phyloP scores from a whole-genome alignment of 176 grass and related monocot species.

The Alloteropsis semialata region DNA sequence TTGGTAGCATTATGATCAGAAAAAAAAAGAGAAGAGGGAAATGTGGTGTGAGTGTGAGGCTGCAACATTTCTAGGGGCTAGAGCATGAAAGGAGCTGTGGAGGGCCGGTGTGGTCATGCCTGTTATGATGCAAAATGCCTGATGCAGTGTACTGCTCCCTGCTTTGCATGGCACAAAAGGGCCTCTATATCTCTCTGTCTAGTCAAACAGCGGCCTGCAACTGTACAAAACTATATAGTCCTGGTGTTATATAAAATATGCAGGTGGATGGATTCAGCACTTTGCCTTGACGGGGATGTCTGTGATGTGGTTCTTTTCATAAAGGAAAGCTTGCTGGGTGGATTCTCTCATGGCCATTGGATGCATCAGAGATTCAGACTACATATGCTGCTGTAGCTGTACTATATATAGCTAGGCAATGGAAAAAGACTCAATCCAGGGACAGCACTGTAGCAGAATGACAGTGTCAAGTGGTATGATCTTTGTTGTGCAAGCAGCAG shows the following conservation, averaged over 20 bases:
- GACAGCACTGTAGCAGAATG: conserved; percentile 14
- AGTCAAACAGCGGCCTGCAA: conserved; percentile 53
- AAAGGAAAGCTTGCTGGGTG: conserved; percentile 54
- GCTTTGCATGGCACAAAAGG: conserved; percentile 65
- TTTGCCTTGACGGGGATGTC: conserved; percentile 42
- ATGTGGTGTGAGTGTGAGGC: too few species aligned
- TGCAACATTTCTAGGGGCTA: too few species aligned
- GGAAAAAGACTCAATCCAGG: conserved; percentile 1
- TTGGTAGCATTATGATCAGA: conserved; percentile 34
- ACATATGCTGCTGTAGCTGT: conserved; percentile 18
- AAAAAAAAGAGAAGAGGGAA: too few species aligned
- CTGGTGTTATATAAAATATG: conserved; percentile 26
- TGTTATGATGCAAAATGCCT: conserved; percentile 52
- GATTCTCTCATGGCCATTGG: conserved; percentile 43
- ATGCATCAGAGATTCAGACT: conserved; percentile 37
- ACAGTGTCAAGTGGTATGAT: conserved; percentile 19
- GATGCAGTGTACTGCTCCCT: conserved; percentile 43
- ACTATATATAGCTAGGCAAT: conserved; percentile 32
- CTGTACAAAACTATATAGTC: conserved; percentile 30
- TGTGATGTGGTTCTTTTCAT: conserved; percentile 56
- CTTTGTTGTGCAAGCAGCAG: conserved; percentile 3
- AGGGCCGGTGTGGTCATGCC: conserved; percentile 36
- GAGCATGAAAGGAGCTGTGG: too few species aligned
- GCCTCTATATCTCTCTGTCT: conserved; percentile 33
- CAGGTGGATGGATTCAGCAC: conserved; percentile 46